Percentiles rank a stretch among this genome's conserved stretches.
Conservation (phyloP, 345 rosid species). For the Brassica nigra region DNA sequence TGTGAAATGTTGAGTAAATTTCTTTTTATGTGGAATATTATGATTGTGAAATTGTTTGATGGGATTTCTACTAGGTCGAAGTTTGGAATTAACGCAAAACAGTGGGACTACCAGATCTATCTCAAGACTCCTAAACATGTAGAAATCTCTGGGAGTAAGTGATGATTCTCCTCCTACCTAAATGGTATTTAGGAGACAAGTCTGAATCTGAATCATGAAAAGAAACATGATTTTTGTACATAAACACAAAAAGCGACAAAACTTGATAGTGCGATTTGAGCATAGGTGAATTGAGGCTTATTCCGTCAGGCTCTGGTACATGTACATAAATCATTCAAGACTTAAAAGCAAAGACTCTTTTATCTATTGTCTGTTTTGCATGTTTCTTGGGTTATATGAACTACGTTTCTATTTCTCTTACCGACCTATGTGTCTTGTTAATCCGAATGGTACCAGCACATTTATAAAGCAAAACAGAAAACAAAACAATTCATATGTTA, state of each 20-base stretch:
- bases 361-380: not conserved
- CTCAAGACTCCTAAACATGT: not conserved
- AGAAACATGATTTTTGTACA: not conserved
- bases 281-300: not conserved
- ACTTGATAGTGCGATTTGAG: not conserved
- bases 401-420: not conserved
- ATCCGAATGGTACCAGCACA: not conserved
- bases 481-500: not conserved
- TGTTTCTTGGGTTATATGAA: not conserved
- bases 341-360: no score
- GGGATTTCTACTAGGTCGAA: not conserved
- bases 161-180: no score
- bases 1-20: no score
- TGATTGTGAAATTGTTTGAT: not conserved
- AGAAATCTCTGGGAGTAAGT: no score
- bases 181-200: not conserved
- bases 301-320: not conserved
- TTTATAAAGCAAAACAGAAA: not conserved
- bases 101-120: not conserved
- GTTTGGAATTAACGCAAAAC: not conserved
- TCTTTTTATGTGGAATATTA: no score
- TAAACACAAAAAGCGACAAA: not conserved
- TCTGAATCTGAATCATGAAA: not conserved
- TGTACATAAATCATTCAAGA: no score
- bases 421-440: not conserved